phyloP scores from a whole-genome alignment of 2,329 filamentous ascomycete species.

The Septoria petroselini region DNA sequence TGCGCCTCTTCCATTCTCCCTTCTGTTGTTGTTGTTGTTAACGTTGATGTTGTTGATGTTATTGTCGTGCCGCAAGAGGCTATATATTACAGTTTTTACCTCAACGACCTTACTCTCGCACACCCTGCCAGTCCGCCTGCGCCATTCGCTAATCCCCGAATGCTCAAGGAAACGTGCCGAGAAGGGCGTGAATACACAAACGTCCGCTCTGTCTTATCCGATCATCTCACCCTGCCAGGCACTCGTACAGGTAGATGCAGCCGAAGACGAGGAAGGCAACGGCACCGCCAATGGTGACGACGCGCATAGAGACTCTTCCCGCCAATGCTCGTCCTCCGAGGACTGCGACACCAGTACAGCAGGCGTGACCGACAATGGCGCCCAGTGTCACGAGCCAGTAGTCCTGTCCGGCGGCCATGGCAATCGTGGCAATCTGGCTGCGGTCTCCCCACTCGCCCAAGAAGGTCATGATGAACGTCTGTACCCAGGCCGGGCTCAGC shows the following conservation, averaged over 20 bases:
- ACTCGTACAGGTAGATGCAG: constrained; percentile 82
- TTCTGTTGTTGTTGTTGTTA: background rate
- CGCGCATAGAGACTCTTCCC: constrained; percentile 87
- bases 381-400: constrained; percentile 98
- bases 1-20: too few relatives aligned
- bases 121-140: background rate
- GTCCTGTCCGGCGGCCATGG: constrained; percentile 96
- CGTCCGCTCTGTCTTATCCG: background rate
- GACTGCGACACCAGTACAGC: constrained; percentile 89
- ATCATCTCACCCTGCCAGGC: constrained; percentile 23
- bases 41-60: background rate
- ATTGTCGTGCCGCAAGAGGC: background rate
- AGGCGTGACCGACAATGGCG: constrained; percentile 77
- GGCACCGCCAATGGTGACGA: constrained; percentile 91
- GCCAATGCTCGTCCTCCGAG: constrained; percentile 90
- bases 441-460: constrained; percentile 97
- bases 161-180: constrained; percentile 1
- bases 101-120: background rate
- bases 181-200: background rate
- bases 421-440: constrained; percentile 96
- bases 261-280: constrained; percentile 88
- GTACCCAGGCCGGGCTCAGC: constrained; percentile 94
- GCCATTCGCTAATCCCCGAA: background rate
- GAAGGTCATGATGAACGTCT: constrained; percentile 99
- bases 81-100: background rate